A percentile compares a stretch with the other conserved stretches of the same genome.
phyloP scores from a whole-genome alignment of 2,329 filamentous ascomycete species.

The Colletotrichum trifolii region DNA sequence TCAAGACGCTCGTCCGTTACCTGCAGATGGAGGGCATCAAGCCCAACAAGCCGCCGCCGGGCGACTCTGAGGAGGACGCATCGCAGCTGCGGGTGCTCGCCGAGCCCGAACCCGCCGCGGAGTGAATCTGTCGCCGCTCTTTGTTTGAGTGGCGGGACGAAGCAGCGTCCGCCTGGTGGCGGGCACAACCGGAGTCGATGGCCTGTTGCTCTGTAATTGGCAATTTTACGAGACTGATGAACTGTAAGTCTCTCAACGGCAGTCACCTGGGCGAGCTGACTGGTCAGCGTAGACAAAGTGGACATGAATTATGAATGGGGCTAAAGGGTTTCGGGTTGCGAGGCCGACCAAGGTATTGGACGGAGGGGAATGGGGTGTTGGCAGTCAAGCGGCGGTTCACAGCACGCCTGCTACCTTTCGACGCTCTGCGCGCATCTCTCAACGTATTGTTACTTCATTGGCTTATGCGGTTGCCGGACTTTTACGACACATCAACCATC shows the following conservation, averaged over 20 bases:
- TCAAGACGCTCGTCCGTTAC: slow-evolving; percentile 33
- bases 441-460: neutral
- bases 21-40: slow-evolving; percentile 36
- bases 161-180: neutral
- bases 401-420: neutral
- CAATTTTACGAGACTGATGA: slow-evolving; percentile 13
- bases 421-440: neutral
- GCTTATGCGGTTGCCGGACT: too few species aligned
- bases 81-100: slow-evolving; percentile 27
- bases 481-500: too few species aligned
- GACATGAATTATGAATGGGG: slow-evolving; percentile 6
- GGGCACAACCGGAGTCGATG: neutral
- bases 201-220: neutral
- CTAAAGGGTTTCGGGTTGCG: too few species aligned
- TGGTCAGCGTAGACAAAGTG: neutral
- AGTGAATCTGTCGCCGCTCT: slow-evolving; percentile 4
- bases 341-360: too few species aligned
- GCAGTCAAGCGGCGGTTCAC: slow-evolving; percentile 2
- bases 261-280: neutral
- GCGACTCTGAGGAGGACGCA: slow-evolving; percentile 35
- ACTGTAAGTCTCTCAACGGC: slow-evolving; percentile 12
- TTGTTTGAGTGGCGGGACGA: neutral
- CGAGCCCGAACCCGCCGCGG: slow-evolving; percentile 24
- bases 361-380: too few species aligned
- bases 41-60: slow-evolving; percentile 34